Percentiles rank a stretch among this genome's conserved stretches.
Evolutionary conservation across 2,329 filamentous ascomycete genomes (phyloP).

Genomic region (Cytospora mali): DNA sequence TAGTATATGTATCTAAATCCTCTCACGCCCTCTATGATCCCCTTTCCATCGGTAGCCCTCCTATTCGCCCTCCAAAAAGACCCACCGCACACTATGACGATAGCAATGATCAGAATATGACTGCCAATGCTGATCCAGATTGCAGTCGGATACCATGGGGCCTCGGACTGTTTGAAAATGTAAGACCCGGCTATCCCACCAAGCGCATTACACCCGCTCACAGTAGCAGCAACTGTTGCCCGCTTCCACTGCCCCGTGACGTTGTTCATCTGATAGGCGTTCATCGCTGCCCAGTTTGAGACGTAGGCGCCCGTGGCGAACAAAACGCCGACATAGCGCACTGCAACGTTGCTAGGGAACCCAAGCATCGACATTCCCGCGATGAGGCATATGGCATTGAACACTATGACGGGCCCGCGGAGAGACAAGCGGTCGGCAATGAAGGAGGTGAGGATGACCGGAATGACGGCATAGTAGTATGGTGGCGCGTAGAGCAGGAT

Average conservation of each 20-base stretch:
- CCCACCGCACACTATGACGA: conserved; percentile 17
- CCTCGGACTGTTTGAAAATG: conserved; percentile 23
- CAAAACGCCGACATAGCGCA: conserved; percentile 66
- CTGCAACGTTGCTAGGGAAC: conserved; percentile 59
- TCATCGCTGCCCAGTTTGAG: conserved; percentile 69
- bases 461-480: conserved; percentile 68
- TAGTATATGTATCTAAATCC: conserved; percentile 27
- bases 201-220: conserved; percentile 29
- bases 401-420: conserved; percentile 64
- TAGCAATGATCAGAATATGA: conserved; percentile 24
- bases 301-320: conserved; percentile 70
- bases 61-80: conserved; percentile 26
- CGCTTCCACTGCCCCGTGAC: conserved; percentile 39
- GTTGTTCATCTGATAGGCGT: conserved; percentile 65
- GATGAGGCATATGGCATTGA: conserved; percentile 65
- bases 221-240: conserved; percentile 25
- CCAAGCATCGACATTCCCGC: conserved; percentile 68
- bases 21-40: conserved; percentile 26
- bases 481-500: conserved; percentile 68
- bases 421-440: conserved; percentile 63
- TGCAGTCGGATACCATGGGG: conserved; percentile 26
- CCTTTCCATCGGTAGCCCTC: conserved; percentile 13
- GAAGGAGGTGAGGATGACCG: conserved; percentile 63
- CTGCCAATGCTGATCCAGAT: conserved; percentile 28
- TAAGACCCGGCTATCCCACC: conserved; percentile 28